Evolutionary conservation across 345 rosid genomes (phyloP).

Genomic region (Gynandropsis gynandra): DNA sequence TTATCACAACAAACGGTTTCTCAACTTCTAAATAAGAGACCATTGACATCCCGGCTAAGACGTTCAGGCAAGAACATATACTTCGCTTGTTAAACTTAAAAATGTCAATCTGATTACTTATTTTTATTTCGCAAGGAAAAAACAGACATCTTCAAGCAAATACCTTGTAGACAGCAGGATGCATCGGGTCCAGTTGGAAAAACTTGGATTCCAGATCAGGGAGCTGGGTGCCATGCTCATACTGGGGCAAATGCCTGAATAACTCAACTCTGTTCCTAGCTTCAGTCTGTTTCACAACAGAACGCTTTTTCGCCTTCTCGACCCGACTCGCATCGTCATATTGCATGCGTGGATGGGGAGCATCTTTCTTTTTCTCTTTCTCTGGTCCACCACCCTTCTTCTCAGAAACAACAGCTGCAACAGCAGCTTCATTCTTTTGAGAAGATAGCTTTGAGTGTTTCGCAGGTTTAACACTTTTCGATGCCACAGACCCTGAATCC

Average conservation of each 20-base stretch:
- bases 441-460: slow-evolving; percentile 48
- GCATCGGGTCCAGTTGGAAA: slow-evolving; percentile 82
- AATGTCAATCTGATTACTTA: no score
- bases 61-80: neutral
- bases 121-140: no score
- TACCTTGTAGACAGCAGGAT: slow-evolving; percentile 93
- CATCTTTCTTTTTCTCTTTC: slow-evolving; percentile 91
- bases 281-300: slow-evolving; percentile 84
- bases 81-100: no score
- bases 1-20: slow-evolving; percentile 6
- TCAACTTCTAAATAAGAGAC: neutral
- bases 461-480: slow-evolving; percentile 39
- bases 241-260: slow-evolving; percentile 96
- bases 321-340: slow-evolving; percentile 85
- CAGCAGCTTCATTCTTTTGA: slow-evolving; percentile 50
- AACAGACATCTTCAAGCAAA: neutral
- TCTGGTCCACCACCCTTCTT: slow-evolving; percentile 62
- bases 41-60: no score
- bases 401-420: slow-evolving; percentile 52
- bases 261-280: slow-evolving; percentile 84
- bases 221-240: slow-evolving; percentile 86
- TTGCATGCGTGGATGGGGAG: slow-evolving; percentile 94
- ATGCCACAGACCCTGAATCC: slow-evolving; percentile 29
- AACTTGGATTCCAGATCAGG: slow-evolving; percentile 75
- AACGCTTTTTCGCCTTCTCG: slow-evolving; percentile 84